Base-by-base conservation (phyloP, 345 rosid genomes). In the Camelina sativa region DNA sequence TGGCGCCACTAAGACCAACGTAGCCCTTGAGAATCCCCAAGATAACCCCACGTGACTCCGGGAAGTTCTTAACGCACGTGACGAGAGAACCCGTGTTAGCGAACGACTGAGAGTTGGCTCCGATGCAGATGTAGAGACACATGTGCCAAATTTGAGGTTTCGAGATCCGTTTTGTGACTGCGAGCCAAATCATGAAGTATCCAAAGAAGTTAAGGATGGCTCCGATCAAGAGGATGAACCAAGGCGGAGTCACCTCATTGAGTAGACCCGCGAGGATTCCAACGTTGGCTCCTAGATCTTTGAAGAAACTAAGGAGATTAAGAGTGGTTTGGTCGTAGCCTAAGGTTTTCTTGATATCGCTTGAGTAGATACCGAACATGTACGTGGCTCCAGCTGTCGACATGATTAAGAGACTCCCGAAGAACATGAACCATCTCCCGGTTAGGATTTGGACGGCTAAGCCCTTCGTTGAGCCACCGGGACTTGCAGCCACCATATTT, bases 51-150 rank as follows among this genome's bases (percentile, higher is more conserved):
- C 88, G 69, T 62, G 83, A 80, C 46, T 84, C 86, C 11, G 90
- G 90, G 84, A 86, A 86, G 72, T 84, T 86, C 70, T 84, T 82
- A 20, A 86, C 90, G 64, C 80, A 81, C 51, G 90, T 84, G 66
- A 84, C 88, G 0, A 82, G 66, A 11, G 84, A 77, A 7, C 90
- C 88, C 0, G 88, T 86, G 9, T 84, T 84, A 62, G 88, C 82
- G 19, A 84, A 86, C 2, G 90, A 76, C 67, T 82, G 90, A 0
- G 90, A 86, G 75, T 86, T 86, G 3, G 90, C 84, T 8, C 88
- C 90, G 4, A 84, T 25, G 28, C 85, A 86, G 10, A 83, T 83
- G 64, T 79, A 86, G 0, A 83, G 40, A 48, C 88, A 86, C 90
- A 86, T 86, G 1, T 82, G 82, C 90, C 90, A 86, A 6, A 86